Base-by-base conservation (phyloP, 352 stramenopile species). In the Phytopythium aichiense region DNA sequence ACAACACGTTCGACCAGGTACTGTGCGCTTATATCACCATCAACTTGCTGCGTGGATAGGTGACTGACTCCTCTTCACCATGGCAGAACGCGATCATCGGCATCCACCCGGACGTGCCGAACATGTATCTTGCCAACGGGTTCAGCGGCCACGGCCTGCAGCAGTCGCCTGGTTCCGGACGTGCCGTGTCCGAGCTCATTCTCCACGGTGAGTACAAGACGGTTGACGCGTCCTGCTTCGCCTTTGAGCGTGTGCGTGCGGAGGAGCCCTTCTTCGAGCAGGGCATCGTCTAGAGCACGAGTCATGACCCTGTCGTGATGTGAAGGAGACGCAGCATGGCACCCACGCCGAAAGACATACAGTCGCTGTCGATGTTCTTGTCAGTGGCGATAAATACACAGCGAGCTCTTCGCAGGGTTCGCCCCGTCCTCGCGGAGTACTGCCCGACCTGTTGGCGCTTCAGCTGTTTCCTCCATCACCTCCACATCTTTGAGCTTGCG, bases 1-100 rank as follows among this genome's bases (percentile, higher is more conserved):
- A 88, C 78, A 93, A 95, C 71, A 92, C 82, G 20, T 87, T 93
- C 31, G 86, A 95, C 67, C 86, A 88, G 74, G 78, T 88, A 62
- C n/a, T 18, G 16, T 4, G 7, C 30, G 2, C 28, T 38, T 23
- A 5, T 23, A 42, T 9, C 35, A 7, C 18, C 5, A 12, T 55
- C 43, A 30, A 13, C n/a, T 7, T 31, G 20, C 13, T 53, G 31
- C 12, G 6, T 55, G 22, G 16, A 28, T 30, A 6, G 25, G 2
- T 16, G 45, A 15, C 33, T 28, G 46, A n/a, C 0, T 20, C 46
- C 20, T 52, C 15, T n/a, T 20, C 20, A 20, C 15, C 20, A 37
- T 64, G 35, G n/a, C 60, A 94, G 73, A 94, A 94, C 50, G 86
- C 84, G 18, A 93, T 95, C 68, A 90, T 95, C 28, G 86, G 79